Percentiles rank a stretch among this genome's conserved stretches.
These are phyloP conservation scores for Ampelocalamus luodianensis DNA, from an alignment of 176 grass and related monocot species.

Conservation along the genomic window DNA sequence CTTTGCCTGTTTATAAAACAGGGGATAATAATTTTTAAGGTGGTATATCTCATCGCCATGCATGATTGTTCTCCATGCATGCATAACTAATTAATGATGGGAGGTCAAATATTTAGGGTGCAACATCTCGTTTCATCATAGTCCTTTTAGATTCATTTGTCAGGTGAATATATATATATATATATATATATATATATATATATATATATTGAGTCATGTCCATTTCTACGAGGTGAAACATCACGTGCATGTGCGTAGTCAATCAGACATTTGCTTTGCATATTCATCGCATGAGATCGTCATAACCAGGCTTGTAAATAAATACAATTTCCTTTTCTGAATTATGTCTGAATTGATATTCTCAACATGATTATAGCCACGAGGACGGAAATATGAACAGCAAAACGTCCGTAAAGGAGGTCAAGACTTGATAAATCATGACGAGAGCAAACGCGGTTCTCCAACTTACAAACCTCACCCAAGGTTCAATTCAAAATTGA, in stretches of 20 bases:
- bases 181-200: too few relatives aligned
- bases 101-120: not conserved
- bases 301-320: not conserved
- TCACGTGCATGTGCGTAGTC: not conserved
- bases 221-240: not conserved
- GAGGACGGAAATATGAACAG: constrained; percentile 51
- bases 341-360: not conserved
- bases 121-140: constrained; percentile 22
- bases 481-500: constrained; percentile 39
- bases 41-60: constrained; percentile 8
- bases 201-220: too few relatives aligned
- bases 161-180: not conserved
- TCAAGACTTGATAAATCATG: constrained; percentile 32
- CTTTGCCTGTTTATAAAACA: constrained; percentile 6
- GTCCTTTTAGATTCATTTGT: not conserved
- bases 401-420: constrained; percentile 47
- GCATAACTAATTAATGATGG: not conserved
- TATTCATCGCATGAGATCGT: not conserved
- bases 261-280: not conserved
- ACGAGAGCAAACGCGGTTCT: constrained; percentile 52
- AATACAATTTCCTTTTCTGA: not conserved
- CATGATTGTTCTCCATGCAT: not conserved
- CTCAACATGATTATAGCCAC: constrained; percentile 13
- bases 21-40: not conserved
- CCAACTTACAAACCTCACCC: constrained; percentile 51